A percentile compares a stretch with the other conserved stretches of the same genome.
These are phyloP conservation scores for Strobilomyces confusus DNA, from an alignment of 768 basidiomycete genomes.

Conservation along the genomic window DNA sequence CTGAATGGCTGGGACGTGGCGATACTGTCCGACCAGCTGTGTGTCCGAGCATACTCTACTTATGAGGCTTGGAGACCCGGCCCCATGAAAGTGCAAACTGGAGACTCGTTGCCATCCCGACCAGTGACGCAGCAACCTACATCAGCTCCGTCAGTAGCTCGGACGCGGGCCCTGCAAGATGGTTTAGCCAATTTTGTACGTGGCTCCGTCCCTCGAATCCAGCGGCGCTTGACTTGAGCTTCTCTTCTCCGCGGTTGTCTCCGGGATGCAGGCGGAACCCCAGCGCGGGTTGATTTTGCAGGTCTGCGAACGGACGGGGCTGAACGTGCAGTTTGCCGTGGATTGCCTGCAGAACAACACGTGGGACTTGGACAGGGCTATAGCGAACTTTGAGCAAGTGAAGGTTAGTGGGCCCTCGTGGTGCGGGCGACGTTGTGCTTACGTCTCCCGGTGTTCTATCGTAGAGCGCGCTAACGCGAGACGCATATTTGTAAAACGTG, in stretches of 20 bases:
- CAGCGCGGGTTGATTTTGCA: slow-evolving; percentile 70
- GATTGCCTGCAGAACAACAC: slow-evolving; percentile 82
- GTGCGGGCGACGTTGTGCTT: slow-evolving; percentile 16
- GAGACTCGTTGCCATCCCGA: slow-evolving; percentile 23
- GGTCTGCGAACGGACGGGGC: slow-evolving; percentile 65
- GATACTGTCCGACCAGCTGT: slow-evolving; percentile 86
- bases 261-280: slow-evolving; percentile 50
- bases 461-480: slow-evolving; percentile 48
- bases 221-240: slow-evolving; percentile 10
- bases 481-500: slow-evolving; percentile 49
- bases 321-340: slow-evolving; percentile 77
- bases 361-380: slow-evolving; percentile 79
- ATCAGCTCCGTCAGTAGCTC: slow-evolving; percentile 31
- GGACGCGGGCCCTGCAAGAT: slow-evolving; percentile 40
- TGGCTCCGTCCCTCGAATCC: slow-evolving; percentile 19
- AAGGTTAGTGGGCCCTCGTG: slow-evolving; percentile 49
- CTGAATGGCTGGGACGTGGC: slow-evolving; percentile 84
- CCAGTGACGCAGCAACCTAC: slow-evolving; percentile 18
- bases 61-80: slow-evolving; percentile 77
- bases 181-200: slow-evolving; percentile 56
- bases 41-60: slow-evolving; percentile 79
- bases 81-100: slow-evolving; percentile 67
- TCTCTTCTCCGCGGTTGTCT: slow-evolving; percentile 7
- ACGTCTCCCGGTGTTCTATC: slow-evolving; percentile 20
- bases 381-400: slow-evolving; percentile 84